Conservation (phyloP, 1,139 yeast genomes). For the Wickerhamomyces sp. region DNA sequence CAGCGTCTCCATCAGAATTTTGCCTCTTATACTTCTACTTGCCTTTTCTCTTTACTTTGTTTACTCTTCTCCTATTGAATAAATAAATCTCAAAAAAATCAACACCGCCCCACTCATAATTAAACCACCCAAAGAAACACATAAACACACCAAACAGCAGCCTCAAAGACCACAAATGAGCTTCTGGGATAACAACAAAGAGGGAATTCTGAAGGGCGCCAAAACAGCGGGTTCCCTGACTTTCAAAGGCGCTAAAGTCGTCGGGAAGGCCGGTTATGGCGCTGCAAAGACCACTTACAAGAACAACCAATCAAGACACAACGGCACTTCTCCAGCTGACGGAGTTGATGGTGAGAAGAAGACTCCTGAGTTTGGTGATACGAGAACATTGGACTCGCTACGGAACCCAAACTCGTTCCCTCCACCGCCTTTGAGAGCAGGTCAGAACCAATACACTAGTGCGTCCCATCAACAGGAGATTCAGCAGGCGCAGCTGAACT, state of each 20-base stretch:
- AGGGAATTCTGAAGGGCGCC: constrained; percentile 36
- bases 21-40: no score
- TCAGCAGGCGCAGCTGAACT: constrained; percentile 15
- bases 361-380: constrained; percentile 15
- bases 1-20: constrained; percentile 13
- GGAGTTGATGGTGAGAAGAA: constrained; percentile 2
- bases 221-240: constrained; percentile 29
- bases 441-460: constrained; percentile 27
- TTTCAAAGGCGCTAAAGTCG: constrained; percentile 38
- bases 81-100: no score
- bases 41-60: neutral
- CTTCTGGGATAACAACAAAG: constrained; percentile 48
- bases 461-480: constrained; percentile 14
- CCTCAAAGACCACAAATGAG: no score
- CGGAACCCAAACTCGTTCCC: constrained; percentile 41
- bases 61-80: constrained; percentile 4
- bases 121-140: neutral
- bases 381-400: constrained; percentile 30
- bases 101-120: neutral
- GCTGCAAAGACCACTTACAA: constrained; percentile 33
- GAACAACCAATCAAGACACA: constrained; percentile 9
- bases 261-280: constrained; percentile 40
- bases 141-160: no score
- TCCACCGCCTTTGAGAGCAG: constrained; percentile 49
- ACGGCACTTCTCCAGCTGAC: constrained; percentile 10